Evolutionary conservation across 2,329 filamentous ascomycete genomes (phyloP), one percentile per base, ranked within the genome.

Genomic region (Stenocarpella maydis): DNA sequence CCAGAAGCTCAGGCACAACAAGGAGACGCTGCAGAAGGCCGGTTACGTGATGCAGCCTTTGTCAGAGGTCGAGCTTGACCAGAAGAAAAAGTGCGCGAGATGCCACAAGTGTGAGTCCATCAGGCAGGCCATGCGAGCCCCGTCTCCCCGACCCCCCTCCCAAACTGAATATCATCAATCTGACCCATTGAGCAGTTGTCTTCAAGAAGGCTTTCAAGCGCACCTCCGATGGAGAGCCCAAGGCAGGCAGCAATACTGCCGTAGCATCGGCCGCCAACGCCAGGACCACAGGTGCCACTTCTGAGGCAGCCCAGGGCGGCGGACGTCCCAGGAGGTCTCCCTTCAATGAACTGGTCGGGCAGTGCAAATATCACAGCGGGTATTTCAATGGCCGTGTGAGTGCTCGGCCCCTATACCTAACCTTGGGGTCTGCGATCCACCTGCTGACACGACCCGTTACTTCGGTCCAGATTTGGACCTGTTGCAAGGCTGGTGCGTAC

Each of bases 21-120:
- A 49, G 15, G 39, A 55, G 41, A 49, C 41, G 28, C 64, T 67
- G 1, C 41, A 67, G 52, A 67, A 67, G 41, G 64, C 41, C 15
- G 64, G 64, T 1, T 67, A 67, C 31, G 64, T 67, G 28, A 39
- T 67, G 64, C 64, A 28, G 26, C 41, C 52, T 28, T 19, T 67
- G 41, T 47, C 64, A 4, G n/a, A 67, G 52, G 17, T 49, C 28
- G 50, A 67, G 5, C 17, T 67, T 8, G 52, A 19, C 9, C 41
- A 58, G 41, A 67, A 67, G 64, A 45, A 28, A n/a, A 67, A 58
- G 19, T 67, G 64, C 31, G 26, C 2, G n/a, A 49, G 64, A 49
- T 67, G 64, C 64, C 64, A 67, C 52, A 67, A 67, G 45, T 17
- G 64, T 67, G 41, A 50, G 64, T 66, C 7, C 24, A 26, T 7